phyloP scores from a whole-genome alignment of 768 basidiomycete species.

The Cystobasidiopsis lactophilus region DNA sequence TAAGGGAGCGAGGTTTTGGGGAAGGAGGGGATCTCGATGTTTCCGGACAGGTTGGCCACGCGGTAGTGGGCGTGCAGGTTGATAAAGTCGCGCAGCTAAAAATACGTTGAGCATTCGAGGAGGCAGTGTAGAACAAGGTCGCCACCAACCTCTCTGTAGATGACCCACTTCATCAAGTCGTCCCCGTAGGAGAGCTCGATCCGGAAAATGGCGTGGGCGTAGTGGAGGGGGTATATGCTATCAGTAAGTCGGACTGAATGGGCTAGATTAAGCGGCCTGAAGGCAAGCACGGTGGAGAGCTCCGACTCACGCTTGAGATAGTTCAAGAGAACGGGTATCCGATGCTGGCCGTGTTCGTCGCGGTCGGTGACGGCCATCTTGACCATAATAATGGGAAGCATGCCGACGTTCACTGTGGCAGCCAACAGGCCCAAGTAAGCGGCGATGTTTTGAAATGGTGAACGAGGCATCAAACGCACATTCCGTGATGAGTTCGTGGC shows the following conservation, averaged over 20 bases:
- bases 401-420: too few species aligned
- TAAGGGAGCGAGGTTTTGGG: constrained; percentile 68
- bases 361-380: constrained; percentile 57
- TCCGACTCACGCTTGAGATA: constrained; percentile 13
- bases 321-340: constrained; percentile 25
- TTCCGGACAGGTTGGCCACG: constrained; percentile 39
- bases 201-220: constrained; percentile 56
- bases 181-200: constrained; percentile 77
- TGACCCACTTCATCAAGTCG: constrained; percentile 76
- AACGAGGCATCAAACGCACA: too few species aligned
- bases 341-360: constrained; percentile 62
- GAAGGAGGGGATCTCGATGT: constrained; percentile 60
- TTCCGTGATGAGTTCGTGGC: constrained; percentile 11
- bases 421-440: too few species aligned
- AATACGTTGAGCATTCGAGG: constrained; percentile 16
- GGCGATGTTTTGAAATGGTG: too few species aligned
- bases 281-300: too few species aligned
- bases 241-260: constrained; percentile 65
- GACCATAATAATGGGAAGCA: constrained; percentile 54
- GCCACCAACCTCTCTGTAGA: constrained; percentile 32
- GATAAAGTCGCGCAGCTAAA: constrained; percentile 69
- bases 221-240: constrained; percentile 57
- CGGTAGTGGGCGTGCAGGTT: constrained; percentile 75
- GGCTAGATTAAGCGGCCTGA: too few species aligned
- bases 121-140: background rate